phyloP scores from a whole-genome alignment of 2,329 filamentous ascomycete genomes.

The Coleophoma eucalyptorum region DNA sequence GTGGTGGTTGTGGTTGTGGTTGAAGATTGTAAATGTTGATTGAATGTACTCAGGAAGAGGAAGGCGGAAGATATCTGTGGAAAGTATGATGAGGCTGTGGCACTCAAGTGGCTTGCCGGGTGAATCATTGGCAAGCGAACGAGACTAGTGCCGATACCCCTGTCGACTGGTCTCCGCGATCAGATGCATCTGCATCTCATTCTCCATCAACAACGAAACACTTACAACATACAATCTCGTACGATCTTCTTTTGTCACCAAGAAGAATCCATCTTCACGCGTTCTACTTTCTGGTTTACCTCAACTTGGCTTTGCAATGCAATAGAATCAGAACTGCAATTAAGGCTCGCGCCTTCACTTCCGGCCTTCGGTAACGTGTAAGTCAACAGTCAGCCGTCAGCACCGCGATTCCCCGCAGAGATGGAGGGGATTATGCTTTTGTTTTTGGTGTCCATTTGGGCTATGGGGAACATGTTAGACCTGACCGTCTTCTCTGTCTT shows the following conservation, averaged over 20 bases:
- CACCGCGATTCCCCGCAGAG: too few species aligned
- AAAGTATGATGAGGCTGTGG: slow-evolving; percentile 9
- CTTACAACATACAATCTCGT: neutral
- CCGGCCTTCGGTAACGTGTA: too few species aligned
- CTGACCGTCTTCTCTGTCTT: slow-evolving; percentile 5
- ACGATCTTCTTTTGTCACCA: neutral
- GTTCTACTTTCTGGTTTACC: neutral
- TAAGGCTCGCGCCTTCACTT: neutral
- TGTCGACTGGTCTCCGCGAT: neutral
- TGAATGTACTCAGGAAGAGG: neutral
- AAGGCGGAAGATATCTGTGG: slow-evolving; percentile 1
- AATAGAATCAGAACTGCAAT: neutral
- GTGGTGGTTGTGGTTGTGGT: slow-evolving; percentile 3
- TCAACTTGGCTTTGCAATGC: neutral
- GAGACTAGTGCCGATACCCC: neutral
- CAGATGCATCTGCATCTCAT: neutral
- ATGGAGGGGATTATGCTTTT: neutral
- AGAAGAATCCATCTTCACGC: too few species aligned
- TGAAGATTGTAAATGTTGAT: neutral
- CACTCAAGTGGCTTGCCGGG: slow-evolving; percentile 8
- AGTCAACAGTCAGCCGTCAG: too few species aligned
- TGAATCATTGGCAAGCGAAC: slow-evolving; percentile 11
- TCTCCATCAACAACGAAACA: neutral
- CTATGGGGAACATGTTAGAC: neutral
- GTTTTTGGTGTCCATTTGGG: neutral